Percentiles rank a stretch among this genome's conserved stretches.
phyloP scores from a whole-genome alignment of 2,329 filamentous ascomycete genomes.

The Mycosphaerella arachidis region DNA sequence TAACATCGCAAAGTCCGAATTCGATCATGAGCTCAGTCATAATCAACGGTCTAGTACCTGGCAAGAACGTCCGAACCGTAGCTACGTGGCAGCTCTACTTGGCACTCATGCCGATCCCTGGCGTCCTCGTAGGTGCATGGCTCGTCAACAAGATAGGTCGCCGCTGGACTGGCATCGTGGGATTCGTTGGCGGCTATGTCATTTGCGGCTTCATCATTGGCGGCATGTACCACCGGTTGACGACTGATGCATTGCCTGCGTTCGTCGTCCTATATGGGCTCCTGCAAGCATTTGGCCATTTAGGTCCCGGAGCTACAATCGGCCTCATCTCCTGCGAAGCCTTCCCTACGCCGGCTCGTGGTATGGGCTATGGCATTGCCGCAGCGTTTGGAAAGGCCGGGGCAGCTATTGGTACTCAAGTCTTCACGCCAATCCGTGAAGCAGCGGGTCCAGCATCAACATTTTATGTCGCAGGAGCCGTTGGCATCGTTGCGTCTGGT shows the following conservation, averaged over 20 bases:
- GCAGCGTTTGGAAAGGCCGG: slow-evolving; percentile 51
- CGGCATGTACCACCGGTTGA: slow-evolving; percentile 45
- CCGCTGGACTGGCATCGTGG: slow-evolving; percentile 49
- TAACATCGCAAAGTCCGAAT: slow-evolving; percentile 41
- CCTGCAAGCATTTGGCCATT: slow-evolving; percentile 48
- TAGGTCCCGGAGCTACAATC: slow-evolving; percentile 51
- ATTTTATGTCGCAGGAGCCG: slow-evolving; percentile 21
- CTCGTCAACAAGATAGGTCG: slow-evolving; percentile 48
- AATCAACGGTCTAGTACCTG: slow-evolving; percentile 30
- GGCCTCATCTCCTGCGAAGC: slow-evolving; percentile 49
- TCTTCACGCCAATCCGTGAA: slow-evolving; percentile 44
- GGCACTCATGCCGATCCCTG: slow-evolving; percentile 44
- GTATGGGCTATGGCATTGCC: slow-evolving; percentile 49
- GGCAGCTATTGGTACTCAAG: slow-evolving; percentile 50
- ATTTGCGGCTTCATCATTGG: slow-evolving; percentile 52
- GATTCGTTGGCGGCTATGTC: slow-evolving; percentile 46
- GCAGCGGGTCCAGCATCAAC: slow-evolving; percentile 20
- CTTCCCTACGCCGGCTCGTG: slow-evolving; percentile 51
- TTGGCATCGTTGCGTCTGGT: slow-evolving; percentile 17
- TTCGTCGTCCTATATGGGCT: slow-evolving; percentile 52
- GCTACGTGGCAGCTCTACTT: slow-evolving; percentile 49
- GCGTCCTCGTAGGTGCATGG: slow-evolving; percentile 47
- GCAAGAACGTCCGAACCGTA: slow-evolving; percentile 40
- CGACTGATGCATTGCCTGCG: slow-evolving; percentile 42
- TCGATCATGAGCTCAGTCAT: slow-evolving; percentile 46